Percentiles rank a stretch among this genome's conserved stretches.
Conservation (phyloP, 2,329 filamentous ascomycete genomes). For the Nannizzia gypsea region DNA sequence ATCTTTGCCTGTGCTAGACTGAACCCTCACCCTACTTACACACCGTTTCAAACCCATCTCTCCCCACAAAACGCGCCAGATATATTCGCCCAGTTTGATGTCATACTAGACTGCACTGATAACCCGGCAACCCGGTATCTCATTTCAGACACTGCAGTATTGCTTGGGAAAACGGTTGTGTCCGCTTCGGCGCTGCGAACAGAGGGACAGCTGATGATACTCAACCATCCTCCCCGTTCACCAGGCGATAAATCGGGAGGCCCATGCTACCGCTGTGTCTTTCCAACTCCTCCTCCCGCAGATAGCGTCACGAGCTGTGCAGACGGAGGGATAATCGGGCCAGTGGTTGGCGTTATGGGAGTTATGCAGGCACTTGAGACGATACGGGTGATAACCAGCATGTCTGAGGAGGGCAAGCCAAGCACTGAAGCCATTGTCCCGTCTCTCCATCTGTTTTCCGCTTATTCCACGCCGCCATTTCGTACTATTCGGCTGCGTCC, state of each 20-base stretch:
- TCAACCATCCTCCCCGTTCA: constrained; percentile 64
- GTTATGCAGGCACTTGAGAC: constrained; percentile 82
- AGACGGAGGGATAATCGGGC: constrained; percentile 83
- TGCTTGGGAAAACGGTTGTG: constrained; percentile 66
- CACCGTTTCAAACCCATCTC: constrained; percentile 52
- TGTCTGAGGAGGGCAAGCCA: constrained; percentile 13
- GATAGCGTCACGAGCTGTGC: constrained; percentile 76
- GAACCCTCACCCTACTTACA: constrained; percentile 59
- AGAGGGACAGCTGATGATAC: constrained; percentile 78
- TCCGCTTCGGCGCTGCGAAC: constrained; percentile 81
- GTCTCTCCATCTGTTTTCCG: constrained; percentile 34
- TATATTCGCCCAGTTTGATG: constrained; percentile 60
- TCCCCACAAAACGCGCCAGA: constrained; percentile 54
- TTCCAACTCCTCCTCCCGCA: constrained; percentile 73
- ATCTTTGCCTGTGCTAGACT: constrained; percentile 40
- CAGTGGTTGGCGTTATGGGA: constrained; percentile 88
- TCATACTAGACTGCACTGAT: constrained; percentile 91
- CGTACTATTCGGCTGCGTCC: constrained; percentile 63
- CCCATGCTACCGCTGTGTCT: constrained; percentile 89
- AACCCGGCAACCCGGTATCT: constrained; percentile 84
- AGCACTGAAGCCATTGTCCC: constrained; percentile 19
- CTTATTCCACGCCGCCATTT: constrained; percentile 43
- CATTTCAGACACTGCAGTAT: constrained; percentile 77
- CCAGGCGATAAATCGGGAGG: constrained; percentile 50
- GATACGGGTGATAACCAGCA: constrained; percentile 60